Percentiles rank a stretch among this genome's conserved stretches.
phyloP scores from a whole-genome alignment of 1,139 yeast species.

The Blastobotrys persicus region DNA sequence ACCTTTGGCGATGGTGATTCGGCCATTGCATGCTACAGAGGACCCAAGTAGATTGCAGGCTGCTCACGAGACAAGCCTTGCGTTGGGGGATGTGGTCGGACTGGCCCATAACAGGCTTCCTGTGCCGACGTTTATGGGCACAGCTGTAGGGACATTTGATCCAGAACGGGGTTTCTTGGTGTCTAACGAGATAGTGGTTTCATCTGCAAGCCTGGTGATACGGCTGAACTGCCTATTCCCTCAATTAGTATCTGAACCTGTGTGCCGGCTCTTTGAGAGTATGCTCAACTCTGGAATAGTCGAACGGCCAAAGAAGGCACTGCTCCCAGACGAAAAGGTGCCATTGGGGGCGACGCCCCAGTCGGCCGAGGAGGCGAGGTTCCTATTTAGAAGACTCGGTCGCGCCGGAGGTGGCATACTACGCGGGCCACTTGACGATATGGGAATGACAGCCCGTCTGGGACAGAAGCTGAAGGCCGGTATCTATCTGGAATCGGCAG shows the following conservation, averaged over 20 bases:
- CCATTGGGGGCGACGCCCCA: no score
- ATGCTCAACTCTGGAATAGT: neutral
- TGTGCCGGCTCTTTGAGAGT: neutral
- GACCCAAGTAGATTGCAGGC: neutral
- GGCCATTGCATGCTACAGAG: neutral
- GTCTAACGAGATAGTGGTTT: neutral
- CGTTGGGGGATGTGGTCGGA: neutral
- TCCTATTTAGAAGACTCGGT: neutral
- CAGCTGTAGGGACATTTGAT: neutral
- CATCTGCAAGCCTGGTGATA: neutral
- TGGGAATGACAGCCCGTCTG: neutral
- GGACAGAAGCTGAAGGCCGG: neutral
- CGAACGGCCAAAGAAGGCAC: no score
- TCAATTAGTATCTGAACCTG: neutral
- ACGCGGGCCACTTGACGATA: no score
- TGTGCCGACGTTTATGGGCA: neutral
- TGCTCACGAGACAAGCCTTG: neutral
- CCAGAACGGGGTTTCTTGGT: neutral
- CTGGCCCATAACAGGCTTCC: neutral
- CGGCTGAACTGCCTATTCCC: neutral
- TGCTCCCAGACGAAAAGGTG: no score
- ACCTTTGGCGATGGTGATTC: neutral
- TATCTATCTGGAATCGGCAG: neutral
- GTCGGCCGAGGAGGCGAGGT: neutral
- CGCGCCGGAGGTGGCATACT: neutral